Evolutionary conservation across 768 basidiomycete species (phyloP), one percentile per base, ranked within the genome.

Genomic region (Infundibulicybe gibba): DNA sequence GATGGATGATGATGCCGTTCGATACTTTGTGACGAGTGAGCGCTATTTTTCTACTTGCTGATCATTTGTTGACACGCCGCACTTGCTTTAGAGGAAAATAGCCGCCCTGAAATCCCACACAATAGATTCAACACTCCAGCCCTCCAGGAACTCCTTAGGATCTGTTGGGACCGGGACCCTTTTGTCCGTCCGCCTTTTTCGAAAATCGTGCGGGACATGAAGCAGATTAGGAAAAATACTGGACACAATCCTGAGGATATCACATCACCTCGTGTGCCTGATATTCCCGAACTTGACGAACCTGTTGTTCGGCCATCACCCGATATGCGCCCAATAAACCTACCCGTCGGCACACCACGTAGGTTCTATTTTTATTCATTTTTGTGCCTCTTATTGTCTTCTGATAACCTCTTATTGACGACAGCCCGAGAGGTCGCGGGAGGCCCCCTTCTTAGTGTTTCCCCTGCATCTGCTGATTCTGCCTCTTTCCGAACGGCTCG

Each of bases 161-260:
- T 55, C 3, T 84, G 81, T 52, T 90, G 87, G 87, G 62, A 71
- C 39, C 67, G 63, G 2, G 69, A 79, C 43, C 78, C 84, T 1
- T 53, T 57, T 6, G 49, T 55, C n/a, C 74, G 87, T 0, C 79
- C 81, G 3, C 49, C 70, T 0, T 90, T 89, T 55, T 59, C 68
- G 14, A 55, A 64, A 20, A 66, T 86, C 20, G 74, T 75, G 2
- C 50, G 57, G 5, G 71, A 70, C 12, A 53, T 87, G 44, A 70
- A 74, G 54, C 62, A 57, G 21, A 55, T 83, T 30, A 70, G 77
- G 40, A 69, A 63, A 35, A 65, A 55, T n/a, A 62, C 58, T 16
- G 74, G 69, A 2, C 56, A 60, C 17, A 61, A 61, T 38, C 56
- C 54, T 20, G 56, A 56, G 17, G 55, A 53, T 17, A 54, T 25